phyloP scores from a whole-genome alignment of 805 yeast species.

The Kazachstania africana region DNA sequence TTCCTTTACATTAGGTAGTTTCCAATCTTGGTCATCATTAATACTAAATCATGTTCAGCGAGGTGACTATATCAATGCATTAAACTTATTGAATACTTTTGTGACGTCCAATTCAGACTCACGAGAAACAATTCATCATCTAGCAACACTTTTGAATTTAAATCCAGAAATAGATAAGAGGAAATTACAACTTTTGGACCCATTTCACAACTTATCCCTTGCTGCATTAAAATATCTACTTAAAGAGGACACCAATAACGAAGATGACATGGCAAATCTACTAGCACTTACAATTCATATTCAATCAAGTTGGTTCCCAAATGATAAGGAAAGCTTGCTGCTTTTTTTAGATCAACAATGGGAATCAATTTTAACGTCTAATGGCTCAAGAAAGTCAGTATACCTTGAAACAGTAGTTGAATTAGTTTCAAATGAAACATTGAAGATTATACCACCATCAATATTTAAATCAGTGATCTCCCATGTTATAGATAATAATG shows the following conservation, averaged over 20 bases:
- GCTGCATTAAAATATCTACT: slow-evolving; percentile 20
- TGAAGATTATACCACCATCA: slow-evolving; percentile 46
- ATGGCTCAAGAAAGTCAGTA: background rate
- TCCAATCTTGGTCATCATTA: slow-evolving; percentile 24
- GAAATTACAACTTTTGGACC: slow-evolving; percentile 17
- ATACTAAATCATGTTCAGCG: slow-evolving; percentile 19
- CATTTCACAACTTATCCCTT: slow-evolving; percentile 20
- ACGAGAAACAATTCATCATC: no score
- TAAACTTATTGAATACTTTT: slow-evolving; percentile 13
- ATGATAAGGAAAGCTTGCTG: background rate
- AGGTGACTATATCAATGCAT: slow-evolving; percentile 21
- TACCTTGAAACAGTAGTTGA: slow-evolving; percentile 1
- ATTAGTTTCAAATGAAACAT: background rate
- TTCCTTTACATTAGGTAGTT: slow-evolving; percentile 18
- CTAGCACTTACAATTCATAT: slow-evolving; percentile 1
- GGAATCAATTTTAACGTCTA: slow-evolving; percentile 4
- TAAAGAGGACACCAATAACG: slow-evolving; percentile 6
- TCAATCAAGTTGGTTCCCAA: slow-evolving; percentile 2
- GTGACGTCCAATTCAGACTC: slow-evolving; percentile 10
- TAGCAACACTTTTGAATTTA: slow-evolving; percentile 4
- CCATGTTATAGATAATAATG: slow-evolving; percentile 32
- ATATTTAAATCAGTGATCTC: slow-evolving; percentile 53
- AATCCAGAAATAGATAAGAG: slow-evolving; percentile 10
- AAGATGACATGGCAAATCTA: slow-evolving; percentile 7
- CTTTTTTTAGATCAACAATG: slow-evolving; percentile 4